Conservation (phyloP, 495 filamentous ascomycete species). For the Collariella sp. region DNA sequence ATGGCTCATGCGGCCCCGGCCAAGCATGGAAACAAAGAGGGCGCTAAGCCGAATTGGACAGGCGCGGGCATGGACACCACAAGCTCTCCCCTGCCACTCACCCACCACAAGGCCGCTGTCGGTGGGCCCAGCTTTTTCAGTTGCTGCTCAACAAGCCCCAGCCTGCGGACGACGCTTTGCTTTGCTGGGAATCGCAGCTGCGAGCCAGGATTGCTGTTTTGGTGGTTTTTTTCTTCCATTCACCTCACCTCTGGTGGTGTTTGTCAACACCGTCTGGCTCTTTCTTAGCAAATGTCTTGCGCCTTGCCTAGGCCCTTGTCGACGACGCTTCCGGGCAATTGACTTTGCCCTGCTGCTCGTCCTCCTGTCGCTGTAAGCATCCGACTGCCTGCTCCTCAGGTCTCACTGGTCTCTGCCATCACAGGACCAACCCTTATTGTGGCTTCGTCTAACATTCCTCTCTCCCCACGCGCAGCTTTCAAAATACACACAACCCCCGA, state of each 20-base stretch:
- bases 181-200: neutral
- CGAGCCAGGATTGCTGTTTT: neutral
- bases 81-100: constrained; percentile 9
- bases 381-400: too few relatives aligned
- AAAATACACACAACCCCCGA: neutral
- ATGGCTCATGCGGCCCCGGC: neutral
- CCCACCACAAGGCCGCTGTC: neutral
- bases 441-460: neutral
- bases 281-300: constrained; percentile 4
- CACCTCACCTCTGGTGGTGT: neutral
- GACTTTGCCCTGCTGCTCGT: constrained; percentile 21
- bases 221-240: neutral
- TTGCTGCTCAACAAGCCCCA: constrained; percentile 1
- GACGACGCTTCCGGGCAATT: constrained; percentile 20
- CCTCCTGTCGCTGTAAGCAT: constrained; percentile 29
- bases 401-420: neutral
- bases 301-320: constrained; percentile 5
- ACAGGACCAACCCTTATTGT: too few relatives aligned
- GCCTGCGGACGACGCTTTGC: neutral
- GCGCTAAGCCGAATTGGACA: constrained; percentile 8
- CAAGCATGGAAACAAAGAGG: neutral
- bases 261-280: neutral
- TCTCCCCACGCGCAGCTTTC: constrained; percentile 4
- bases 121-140: neutral
- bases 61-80: neutral